Evolutionary conservation across 768 basidiomycete species (phyloP).

Genomic region (Russula foetens): DNA sequence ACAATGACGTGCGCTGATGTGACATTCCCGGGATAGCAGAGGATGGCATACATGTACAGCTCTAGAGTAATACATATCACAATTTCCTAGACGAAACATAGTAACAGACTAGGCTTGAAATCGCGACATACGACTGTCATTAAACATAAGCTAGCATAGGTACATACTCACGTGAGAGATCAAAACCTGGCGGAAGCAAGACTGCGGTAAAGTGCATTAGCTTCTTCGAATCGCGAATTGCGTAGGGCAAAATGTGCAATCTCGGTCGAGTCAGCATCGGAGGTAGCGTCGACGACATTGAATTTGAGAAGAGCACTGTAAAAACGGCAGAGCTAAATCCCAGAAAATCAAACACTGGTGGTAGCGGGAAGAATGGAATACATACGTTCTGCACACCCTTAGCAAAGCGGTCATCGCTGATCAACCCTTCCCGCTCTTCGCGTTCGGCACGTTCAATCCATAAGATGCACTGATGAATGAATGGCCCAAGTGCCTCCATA

Average conservation of each 20-base stretch:
- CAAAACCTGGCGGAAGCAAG: constrained; percentile 40
- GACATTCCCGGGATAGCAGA: neutral
- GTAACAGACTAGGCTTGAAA: neutral
- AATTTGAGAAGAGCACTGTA: constrained; percentile 63
- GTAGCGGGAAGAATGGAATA: constrained; percentile 28
- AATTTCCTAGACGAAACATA: neutral
- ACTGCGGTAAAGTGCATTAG: constrained; percentile 60
- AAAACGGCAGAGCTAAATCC: constrained; percentile 61
- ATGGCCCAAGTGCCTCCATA: constrained; percentile 57
- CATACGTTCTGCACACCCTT: constrained; percentile 68
- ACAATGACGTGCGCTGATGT: neutral
- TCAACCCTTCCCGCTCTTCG: constrained; percentile 58
- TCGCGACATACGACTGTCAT: neutral
- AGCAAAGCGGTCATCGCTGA: constrained; percentile 66
- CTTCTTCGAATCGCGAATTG: constrained; percentile 68
- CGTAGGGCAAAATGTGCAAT: constrained; percentile 72
- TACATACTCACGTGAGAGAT: constrained; percentile 5
- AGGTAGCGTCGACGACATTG: constrained; percentile 49
- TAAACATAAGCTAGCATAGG: constrained; percentile 1
- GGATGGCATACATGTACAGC: constrained; percentile 1
- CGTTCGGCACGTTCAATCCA: constrained; percentile 65
- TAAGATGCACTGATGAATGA: constrained; percentile 60
- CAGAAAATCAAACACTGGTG: neutral
- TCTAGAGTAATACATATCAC: neutral
- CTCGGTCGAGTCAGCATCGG: constrained; percentile 66